A percentile compares a stretch with the other conserved stretches of the same genome.
These are phyloP conservation scores for Elongisporangium undulatum DNA, from an alignment of 352 stramenopile genomes.

Conservation along the genomic window DNA sequence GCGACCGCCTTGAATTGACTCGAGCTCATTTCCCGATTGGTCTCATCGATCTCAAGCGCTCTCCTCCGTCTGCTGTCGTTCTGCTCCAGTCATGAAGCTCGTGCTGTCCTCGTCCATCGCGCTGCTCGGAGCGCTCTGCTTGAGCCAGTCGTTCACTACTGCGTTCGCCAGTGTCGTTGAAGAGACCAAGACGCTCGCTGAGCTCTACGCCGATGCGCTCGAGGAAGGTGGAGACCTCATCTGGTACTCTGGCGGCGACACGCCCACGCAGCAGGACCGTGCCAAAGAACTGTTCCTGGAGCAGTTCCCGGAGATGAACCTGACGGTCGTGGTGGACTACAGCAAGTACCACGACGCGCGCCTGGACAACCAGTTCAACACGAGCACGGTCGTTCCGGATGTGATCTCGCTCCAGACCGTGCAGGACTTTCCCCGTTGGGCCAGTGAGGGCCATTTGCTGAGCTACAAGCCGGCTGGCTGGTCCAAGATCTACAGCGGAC, in stretches of 20 bases:
- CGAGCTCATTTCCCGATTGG: too few relatives aligned
- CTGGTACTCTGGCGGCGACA: constrained; percentile 35
- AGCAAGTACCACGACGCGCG: constrained; percentile 54
- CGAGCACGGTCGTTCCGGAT: constrained; percentile 32
- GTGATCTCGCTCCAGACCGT: constrained; percentile 45
- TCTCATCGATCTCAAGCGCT: neutral
- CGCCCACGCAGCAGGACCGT: constrained; percentile 16
- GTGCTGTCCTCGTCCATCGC: neutral
- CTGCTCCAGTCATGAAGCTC: too few relatives aligned
- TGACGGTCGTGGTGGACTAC: constrained; percentile 57
- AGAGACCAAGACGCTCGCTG: constrained; percentile 35
- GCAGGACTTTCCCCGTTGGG: constrained; percentile 48
- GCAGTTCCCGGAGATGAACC: constrained; percentile 49
- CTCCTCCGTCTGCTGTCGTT: too few relatives aligned
- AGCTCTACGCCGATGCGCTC: constrained; percentile 47
- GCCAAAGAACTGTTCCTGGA: constrained; percentile 18
- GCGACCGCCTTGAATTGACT: too few relatives aligned
- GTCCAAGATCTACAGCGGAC: constrained; percentile 43
- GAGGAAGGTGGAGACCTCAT: constrained; percentile 50
- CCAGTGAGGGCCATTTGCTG: constrained; percentile 32
- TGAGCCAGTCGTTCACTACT: neutral
- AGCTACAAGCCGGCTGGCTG: constrained; percentile 50
- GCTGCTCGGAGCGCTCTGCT: neutral
- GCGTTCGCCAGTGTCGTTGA: constrained; percentile 11
- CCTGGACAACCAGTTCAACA: constrained; percentile 58